Percentiles rank a stretch among this genome's conserved stretches.
Evolutionary conservation across 352 stramenopile species (phyloP).

Genomic region (Phytophthora chlamydospora): DNA sequence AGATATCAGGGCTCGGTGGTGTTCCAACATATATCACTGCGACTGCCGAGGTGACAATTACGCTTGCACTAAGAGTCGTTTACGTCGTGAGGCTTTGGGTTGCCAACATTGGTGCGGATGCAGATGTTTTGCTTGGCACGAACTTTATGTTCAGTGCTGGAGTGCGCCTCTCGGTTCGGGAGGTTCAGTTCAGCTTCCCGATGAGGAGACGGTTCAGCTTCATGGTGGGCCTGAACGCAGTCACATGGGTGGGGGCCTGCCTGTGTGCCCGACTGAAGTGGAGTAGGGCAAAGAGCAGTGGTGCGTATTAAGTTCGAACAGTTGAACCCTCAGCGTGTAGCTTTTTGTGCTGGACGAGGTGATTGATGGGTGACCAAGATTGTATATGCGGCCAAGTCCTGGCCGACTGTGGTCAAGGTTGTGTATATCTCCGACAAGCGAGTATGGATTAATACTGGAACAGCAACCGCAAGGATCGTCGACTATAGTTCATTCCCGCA

Average conservation of each 20-base stretch:
- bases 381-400: not conserved
- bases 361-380: constrained; percentile 5
- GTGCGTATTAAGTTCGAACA: not conserved
- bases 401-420: constrained; percentile 5
- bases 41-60: constrained; percentile 25
- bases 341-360: no score
- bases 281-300: no score
- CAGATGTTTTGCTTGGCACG: constrained; percentile 30
- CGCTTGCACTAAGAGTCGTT: constrained; percentile 8
- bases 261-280: not conserved
- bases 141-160: constrained; percentile 32
- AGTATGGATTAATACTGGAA: not conserved
- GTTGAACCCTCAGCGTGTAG: not conserved
- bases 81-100: constrained; percentile 24
- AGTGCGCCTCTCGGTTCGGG: constrained; percentile 16
- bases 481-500: not conserved
- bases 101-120: constrained; percentile 24
- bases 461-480: not conserved
- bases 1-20: constrained; percentile 9
- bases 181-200: not conserved
- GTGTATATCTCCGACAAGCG: constrained; percentile 4
- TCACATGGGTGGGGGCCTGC: not conserved
- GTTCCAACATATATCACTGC: constrained; percentile 16
- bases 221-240: not conserved
- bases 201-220: not conserved